Evolutionary conservation across 208 protist species (phyloP), one percentile per base, ranked within the genome.

Genomic region (Blastocrithidia nonstop): DNA sequence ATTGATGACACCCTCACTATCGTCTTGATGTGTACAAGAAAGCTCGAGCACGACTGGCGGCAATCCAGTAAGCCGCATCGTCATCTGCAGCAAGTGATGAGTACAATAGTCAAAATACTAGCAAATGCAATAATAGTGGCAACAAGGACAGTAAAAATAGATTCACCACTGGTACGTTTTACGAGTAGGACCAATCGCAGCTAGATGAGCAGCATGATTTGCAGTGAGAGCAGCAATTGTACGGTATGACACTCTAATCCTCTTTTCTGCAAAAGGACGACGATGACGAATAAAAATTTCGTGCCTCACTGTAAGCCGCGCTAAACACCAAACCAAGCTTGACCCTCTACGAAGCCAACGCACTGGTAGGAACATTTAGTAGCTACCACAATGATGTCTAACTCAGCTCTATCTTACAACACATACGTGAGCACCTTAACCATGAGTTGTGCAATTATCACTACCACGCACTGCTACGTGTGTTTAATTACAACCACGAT

Each of bases 1-100:
- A 92, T 46, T 88, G 75, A 75, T 86, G 83, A 72, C 83, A 92
- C 54, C 52, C 66, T 3, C 71, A 76, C 40, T 66, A 71, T 39
- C 71, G 83, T 4, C 75, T 86, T 50, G 78, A 86, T 20, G 29
- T 57, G 20, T 73, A 84, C 35, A 32, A 58, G n/a, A 41, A 22
- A 23, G 77, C 77, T 16, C 62, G 66, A 47, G 48, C 48, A 6
- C 63, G 61, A 8, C 61, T 88, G 20, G 32, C 38, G 16, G 61
- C 57, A 6, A 42, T 72, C 11, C 53, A 65, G 20, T 38, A 53
- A 11, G 23, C 38, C n/a, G n/a, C n/a, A n/a, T n/a, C n/a, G n/a
- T n/a, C n/a, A n/a, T n/a, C n/a, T n/a, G n/a, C n/a, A n/a, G n/a
- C n/a, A n/a, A 6, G 25, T 40, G 36, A 40, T 27, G 17, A 21